Evolutionary conservation across 495 filamentous ascomycete species (phyloP), one percentile per base, ranked within the genome.

Genomic region (Pseudomonodictys pantanalensis): DNA sequence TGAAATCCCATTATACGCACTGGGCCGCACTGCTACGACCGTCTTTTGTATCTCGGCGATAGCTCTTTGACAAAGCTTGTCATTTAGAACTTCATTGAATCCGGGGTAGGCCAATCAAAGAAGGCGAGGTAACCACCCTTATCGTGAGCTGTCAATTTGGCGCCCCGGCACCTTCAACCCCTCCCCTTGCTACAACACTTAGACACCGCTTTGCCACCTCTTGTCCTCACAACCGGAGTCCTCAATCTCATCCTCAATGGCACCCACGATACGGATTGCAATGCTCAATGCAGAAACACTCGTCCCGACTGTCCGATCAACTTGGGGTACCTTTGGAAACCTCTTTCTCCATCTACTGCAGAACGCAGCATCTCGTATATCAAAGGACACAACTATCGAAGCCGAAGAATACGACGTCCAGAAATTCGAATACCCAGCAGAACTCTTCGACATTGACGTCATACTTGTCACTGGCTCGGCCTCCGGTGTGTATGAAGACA

Each of bases 381-480:
- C 60, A 6, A 20, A 29, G 10, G 18, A 6, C 15, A 3, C 44
- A 15, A 11, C 18, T 1, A 58, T 64, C 18, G 18, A 46, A 42
- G 52, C 60, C 9, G 42, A 29, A n/a, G 28, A 52, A 47, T 64
- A 52, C 48, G 42, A 64, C 35, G 28, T 58, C 3, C 33, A 20
- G 5, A 12, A 35, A 32, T 8, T 24, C 26, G 43, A 52, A 48
- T 64, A 64, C 30, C 60, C 60, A 22, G 1, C 32, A 5, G 30
- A 42, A 2, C 22, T 56, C 8, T 52, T 39, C 15, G 29, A 43
- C n/a, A 17, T 53, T 29, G 46, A 52, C 28, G 46, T 42, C 29
- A 45, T 64, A 12, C 53, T 64, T 23, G 50, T 64, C 53, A 64
- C 60, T 18, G 60, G 60, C 26, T 64, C 60, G 2, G 60, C 53